Base-by-base conservation (phyloP, 352 stramenopile genomes). In the Phytophthora ohioensis region DNA sequence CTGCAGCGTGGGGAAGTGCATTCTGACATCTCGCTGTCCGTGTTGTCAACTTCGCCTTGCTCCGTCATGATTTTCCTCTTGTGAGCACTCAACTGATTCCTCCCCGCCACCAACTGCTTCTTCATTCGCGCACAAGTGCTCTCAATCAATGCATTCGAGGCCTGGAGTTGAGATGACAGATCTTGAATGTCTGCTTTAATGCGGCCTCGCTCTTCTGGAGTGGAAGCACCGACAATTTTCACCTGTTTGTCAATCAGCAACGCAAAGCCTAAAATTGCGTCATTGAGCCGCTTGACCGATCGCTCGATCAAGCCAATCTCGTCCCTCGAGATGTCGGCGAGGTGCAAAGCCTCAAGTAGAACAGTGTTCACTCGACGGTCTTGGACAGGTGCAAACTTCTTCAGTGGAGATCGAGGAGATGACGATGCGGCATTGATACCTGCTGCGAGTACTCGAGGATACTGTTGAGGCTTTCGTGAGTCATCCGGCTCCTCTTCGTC, bases 181-280 rank as follows among this genome's bases (percentile, higher is more conserved):
- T 90, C 83, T 49, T 90, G 72, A 36, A 91, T 89, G 56, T 93
- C 79, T 7, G 81, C 78, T 55, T 84, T 81, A 31, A 91, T 67
- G 10, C 83, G 79, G 0, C 72, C 76, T 13, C 79, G 65, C 43
- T 88, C 78, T 15, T 88, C 80, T 11, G 78, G 46, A 13, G 64
- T 88, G 45, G 82, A 67, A 3, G 34, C 63, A 12, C 82, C 78
- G 31, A 89, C 81, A 56, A 91, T 86, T 21, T 85, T 88, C 34
- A 91, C 85, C 48, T 92, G 86, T 49, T 91, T 91, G 69, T 91
- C 86, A n/a, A 93, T 78, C 3, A 93, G 74, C 17, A 93, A 75
- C 8, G 84, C 77, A 46, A 93, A 92, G 0, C 81, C 79, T 34
- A 91, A 66, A 51, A 92, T 84, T 3, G 79, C 81, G 46, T 91